Evolutionary conservation across 169 alveolate species (phyloP), one percentile per base, ranked within the genome.

Genomic region (Plasmodium reichenowi): DNA sequence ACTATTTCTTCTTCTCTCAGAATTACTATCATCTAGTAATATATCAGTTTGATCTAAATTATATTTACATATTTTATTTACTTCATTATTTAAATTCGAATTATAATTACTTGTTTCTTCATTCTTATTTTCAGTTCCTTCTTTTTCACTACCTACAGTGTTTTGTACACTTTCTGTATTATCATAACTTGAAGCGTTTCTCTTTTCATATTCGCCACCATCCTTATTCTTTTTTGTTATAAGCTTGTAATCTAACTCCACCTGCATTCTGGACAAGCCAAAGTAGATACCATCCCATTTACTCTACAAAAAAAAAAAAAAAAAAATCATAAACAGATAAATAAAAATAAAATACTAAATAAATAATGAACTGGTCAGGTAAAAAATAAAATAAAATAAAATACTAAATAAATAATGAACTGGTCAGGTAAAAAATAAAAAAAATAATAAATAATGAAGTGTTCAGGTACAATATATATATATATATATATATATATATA

Each of bases 251-350:
- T 58, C 38, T 45, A 83, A 56, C 17, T 83, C 85, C 38, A 83
- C 83, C 15, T 83, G 91, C 12, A 83, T 70, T 60, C 70, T 83
- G 15, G 83, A 66, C 45, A 83, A 29, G 5, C 91, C 91, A 47
- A 83, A 83, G 26, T 83, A 83, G 15, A 83, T 68, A 60, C 74
- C 47, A 45, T 83, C 91, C 91, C 91, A 83, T 54, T 83, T 83
- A 52, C 91, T 70, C 91, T 83, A 48, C 26, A 13, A 15, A 9
- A 6, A 29, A 24, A 29, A 20, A 22, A 62, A 54, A 4, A 43
- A 45, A 50, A 50, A 10, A 9, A 12, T 29, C 8, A 59, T 26
- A 38, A 67, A 9, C 3, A 72, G 10, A 52, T 12, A 52, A 52
- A 72, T 5, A 24, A n/a, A 2, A 2, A 70, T 4, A 38, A 43